These are phyloP conservation scores for Tubosaeta brunneosetosa DNA, from an alignment of 768 basidiomycete species.

Conservation along the genomic window DNA sequence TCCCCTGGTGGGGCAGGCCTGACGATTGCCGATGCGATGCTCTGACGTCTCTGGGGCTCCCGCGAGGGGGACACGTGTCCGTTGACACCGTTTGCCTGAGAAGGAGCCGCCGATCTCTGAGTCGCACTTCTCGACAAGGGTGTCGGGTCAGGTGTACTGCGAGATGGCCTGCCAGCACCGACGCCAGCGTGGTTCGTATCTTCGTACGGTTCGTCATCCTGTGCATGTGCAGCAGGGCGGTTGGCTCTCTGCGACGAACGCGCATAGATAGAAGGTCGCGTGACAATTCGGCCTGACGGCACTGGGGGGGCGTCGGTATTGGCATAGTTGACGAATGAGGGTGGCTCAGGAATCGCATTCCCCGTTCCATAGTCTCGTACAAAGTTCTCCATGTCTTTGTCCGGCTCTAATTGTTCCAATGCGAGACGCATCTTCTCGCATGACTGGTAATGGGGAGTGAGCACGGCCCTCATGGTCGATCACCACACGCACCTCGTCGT, in stretches of 20 bases:
- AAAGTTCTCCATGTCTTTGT: constrained; percentile 84
- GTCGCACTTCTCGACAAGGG: constrained; percentile 30
- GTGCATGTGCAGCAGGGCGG: constrained; percentile 21
- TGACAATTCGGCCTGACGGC: constrained; percentile 51
- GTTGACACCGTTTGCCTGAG: constrained; percentile 29
- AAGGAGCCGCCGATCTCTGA: constrained; percentile 29
- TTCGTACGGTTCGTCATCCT: constrained; percentile 44
- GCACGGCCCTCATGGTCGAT: neutral
- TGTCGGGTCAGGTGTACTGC: constrained; percentile 30
- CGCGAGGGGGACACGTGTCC: constrained; percentile 25
- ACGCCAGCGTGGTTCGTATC: constrained; percentile 60
- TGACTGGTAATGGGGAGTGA: constrained; percentile 46
- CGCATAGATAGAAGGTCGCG: constrained; percentile 52
- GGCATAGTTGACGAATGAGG: constrained; percentile 79
- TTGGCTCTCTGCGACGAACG: constrained; percentile 36
- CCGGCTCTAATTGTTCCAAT: constrained; percentile 85
- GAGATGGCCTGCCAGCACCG: constrained; percentile 51
- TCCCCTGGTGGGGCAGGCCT: constrained; percentile 40
- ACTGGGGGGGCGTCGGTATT: constrained; percentile 60
- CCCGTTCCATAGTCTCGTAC: constrained; percentile 89
- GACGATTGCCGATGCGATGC: constrained; percentile 19
- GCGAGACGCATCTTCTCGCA: constrained; percentile 86
- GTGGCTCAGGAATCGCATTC: constrained; percentile 80
- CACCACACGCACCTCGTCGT: constrained; percentile 75
- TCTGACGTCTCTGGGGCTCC: constrained; percentile 26